A percentile compares a stretch with the other conserved stretches of the same genome.
Conservation (phyloP, 208 protist species). For the Strigomonas culicis region DNA sequence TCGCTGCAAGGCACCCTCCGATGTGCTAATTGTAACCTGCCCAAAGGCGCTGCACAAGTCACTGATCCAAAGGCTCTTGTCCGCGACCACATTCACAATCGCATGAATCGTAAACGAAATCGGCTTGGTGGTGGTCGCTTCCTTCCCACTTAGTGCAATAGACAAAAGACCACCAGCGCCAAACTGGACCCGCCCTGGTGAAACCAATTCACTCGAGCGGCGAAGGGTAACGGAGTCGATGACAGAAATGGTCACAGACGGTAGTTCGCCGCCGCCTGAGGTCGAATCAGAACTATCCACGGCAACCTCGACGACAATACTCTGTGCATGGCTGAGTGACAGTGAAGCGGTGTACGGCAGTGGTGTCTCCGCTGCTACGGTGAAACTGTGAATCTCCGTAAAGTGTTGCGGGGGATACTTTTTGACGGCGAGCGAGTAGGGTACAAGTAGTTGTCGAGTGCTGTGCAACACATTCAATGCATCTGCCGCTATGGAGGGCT, state of each 20-base stretch:
- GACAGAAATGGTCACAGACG: background rate
- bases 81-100: constrained; percentile 1
- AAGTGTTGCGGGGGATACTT: background rate
- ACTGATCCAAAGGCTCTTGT: background rate
- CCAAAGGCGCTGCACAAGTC: background rate
- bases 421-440: background rate
- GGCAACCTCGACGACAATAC: background rate
- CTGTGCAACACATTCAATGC: background rate
- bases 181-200: background rate
- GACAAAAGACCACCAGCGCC: background rate
- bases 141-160: background rate
- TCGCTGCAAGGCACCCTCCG: background rate
- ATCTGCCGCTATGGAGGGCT: background rate
- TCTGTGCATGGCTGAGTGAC: constrained; percentile 57
- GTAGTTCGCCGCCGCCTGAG: background rate
- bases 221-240: background rate
- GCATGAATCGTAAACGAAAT: background rate
- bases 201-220: background rate
- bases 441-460: background rate
- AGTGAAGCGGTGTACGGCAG: constrained; percentile 53
- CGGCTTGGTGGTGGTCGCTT: background rate
- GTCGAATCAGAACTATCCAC: background rate
- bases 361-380: constrained; percentile 47
- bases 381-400: background rate
- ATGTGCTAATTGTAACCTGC: background rate